These are phyloP conservation scores for Russula brevipes DNA, from an alignment of 768 basidiomycete genomes.

Conservation along the genomic window DNA sequence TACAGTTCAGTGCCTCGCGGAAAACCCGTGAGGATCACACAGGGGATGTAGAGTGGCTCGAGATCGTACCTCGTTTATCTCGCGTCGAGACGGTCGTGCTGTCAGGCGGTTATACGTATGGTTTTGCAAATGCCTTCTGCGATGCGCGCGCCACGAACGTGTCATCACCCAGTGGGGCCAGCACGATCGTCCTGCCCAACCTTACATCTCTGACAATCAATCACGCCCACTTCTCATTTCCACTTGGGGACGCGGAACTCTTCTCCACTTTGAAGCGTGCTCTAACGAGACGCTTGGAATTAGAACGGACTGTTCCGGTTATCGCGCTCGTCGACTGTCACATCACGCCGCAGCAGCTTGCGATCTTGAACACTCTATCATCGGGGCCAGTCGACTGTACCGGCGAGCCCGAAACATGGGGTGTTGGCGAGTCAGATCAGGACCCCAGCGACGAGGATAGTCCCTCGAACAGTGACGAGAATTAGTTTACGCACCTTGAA, in stretches of 20 bases:
- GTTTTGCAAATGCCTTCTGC: constrained; percentile 7
- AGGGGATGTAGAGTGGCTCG: constrained; percentile 5
- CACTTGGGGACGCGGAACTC: constrained; percentile 13
- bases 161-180: neutral
- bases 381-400: neutral
- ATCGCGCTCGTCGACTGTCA: constrained; percentile 7
- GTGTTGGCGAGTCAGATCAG: constrained; percentile 10
- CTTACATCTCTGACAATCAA: constrained; percentile 1
- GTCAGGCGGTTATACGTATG: constrained; percentile 4
- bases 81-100: constrained; percentile 2
- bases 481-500: neutral
- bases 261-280: constrained; percentile 13
- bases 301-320: neutral
- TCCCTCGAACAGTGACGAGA: neutral
- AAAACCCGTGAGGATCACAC: neutral
- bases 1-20: neutral
- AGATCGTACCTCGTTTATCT: constrained; percentile 10
- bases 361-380: constrained; percentile 4
- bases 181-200: neutral
- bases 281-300: constrained; percentile 1
- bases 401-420: constrained; percentile 15
- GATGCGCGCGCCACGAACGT: neutral
- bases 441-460: constrained; percentile 5
- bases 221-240: constrained; percentile 20
- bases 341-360: constrained; percentile 14